Evolutionary conservation across 2,329 filamentous ascomycete genomes (phyloP).

Genomic region (Monosporascus sp.): DNA sequence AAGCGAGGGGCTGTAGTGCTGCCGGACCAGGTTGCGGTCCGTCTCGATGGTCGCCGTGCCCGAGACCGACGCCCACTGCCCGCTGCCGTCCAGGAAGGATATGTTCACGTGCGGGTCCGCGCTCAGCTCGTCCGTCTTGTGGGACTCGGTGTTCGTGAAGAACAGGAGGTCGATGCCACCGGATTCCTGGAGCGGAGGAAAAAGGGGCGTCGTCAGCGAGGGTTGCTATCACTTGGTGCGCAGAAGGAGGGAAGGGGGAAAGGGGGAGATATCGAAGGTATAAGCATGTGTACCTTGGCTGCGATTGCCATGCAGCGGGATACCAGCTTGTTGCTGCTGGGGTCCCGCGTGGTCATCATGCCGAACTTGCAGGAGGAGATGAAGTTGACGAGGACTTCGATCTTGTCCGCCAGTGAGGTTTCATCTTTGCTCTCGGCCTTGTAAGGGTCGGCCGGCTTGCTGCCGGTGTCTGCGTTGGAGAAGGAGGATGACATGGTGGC

Average conservation of each 20-base stretch:
- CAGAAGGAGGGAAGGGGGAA: background rate
- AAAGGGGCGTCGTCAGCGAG: background rate
- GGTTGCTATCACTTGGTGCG: background rate
- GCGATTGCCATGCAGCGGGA: conserved; percentile 67
- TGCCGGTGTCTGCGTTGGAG: conserved; percentile 56
- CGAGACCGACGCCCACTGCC: conserved; percentile 84
- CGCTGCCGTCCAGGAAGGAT: conserved; percentile 67
- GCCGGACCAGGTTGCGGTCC: conserved; percentile 61
- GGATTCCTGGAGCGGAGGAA: conserved; percentile 51
- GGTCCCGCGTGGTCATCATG: conserved; percentile 62
- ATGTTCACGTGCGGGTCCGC: conserved; percentile 72
- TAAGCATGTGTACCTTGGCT: conserved; percentile 43
- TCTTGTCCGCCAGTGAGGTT: conserved; percentile 56
- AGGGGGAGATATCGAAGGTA: conserved; percentile 11
- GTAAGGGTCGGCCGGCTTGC: conserved; percentile 70
- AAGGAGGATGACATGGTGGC: conserved; percentile 39
- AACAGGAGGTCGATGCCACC: conserved; percentile 79
- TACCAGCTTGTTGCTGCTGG: conserved; percentile 50
- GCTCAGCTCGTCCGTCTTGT: conserved; percentile 76
- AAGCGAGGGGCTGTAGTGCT: conserved; percentile 68
- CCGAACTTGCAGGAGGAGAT: conserved; percentile 61
- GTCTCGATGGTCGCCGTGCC: conserved; percentile 64
- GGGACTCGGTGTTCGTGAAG: conserved; percentile 84
- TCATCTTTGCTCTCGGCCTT: conserved; percentile 51
- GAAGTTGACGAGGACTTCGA: conserved; percentile 57